Evolutionary conservation across 345 rosid genomes (phyloP), one percentile per base, ranked within the genome.

Genomic region (Carallia brachiata): DNA sequence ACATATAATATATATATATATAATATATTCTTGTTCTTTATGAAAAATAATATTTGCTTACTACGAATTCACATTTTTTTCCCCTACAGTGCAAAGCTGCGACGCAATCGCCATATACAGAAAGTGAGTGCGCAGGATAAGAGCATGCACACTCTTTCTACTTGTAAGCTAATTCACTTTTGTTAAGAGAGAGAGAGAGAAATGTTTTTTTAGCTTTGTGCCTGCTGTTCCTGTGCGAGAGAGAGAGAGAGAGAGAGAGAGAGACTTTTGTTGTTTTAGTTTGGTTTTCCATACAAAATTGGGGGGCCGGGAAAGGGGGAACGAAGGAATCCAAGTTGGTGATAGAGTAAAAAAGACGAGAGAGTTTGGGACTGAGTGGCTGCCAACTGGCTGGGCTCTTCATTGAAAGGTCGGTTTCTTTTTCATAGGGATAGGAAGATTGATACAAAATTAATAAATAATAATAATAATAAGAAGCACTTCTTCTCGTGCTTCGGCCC

Each of bases 1-100:
- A 78, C 83, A 76, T 79, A 36, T 12, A 4, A 4, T 37, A 23
- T 66, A 30, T 8, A 23, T 61, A 5, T 48, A n/a, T 23, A 5
- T 4, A 70, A 32, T 3, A 5, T 44, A 57, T 67, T 75, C 69
- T 40, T 9, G 9, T 39, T 6, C 31, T 10, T 12, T 36, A 6
- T 1, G 31, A 1, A 16, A 28, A 65, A 44, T 36, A 19, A 6
- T 56, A 6, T 4, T 39, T 34, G 8, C 23, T 17, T 39, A 44
- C 4, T 17, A 2, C 1, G 37, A 4, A 23, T 66, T 63, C 40
- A 23, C 23, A 23, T 36, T 53, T 6, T 56, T 70, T 74, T 66
- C 62, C 37, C 27, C 34, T 65, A 67, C 83, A 79, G 86, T 81
- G 83, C 78, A 86, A 93, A 89, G 96, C 96, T 90, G 97, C 96